Evolutionary conservation across 2,329 filamentous ascomycete genomes (phyloP).

Genomic region (Aspergillus sp.): DNA sequence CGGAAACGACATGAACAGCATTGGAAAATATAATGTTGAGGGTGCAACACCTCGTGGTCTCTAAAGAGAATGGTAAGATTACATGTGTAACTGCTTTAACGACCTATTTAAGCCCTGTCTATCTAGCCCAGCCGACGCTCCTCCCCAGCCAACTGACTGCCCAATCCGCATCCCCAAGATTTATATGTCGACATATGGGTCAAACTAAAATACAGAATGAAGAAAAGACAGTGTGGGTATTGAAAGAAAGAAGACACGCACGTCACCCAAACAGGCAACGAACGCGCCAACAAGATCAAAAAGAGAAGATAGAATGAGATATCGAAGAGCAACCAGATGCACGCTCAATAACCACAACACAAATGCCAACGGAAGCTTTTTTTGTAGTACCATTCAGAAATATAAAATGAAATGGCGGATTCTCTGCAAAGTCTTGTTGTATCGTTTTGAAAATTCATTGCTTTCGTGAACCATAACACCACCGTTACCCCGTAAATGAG

Average conservation of each 20-base stretch:
- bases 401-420: constrained; percentile 6
- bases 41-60: neutral
- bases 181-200: constrained; percentile 9
- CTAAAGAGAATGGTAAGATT: neutral
- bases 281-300: constrained; percentile 5
- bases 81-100: neutral
- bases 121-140: neutral
- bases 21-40: too few relatives aligned
- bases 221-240: neutral
- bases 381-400: constrained; percentile 20
- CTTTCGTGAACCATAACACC: constrained; percentile 39
- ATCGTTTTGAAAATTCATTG: constrained; percentile 31
- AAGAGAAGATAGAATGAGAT: constrained; percentile 14
- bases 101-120: neutral
- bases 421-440: constrained; percentile 16
- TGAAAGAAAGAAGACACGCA: constrained; percentile 6
- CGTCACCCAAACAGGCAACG: constrained; percentile 2
- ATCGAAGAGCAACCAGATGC: constrained; percentile 29
- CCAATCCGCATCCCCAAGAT: neutral
- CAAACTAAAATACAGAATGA: constrained; percentile 17
- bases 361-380: constrained; percentile 29
- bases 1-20: too few relatives aligned
- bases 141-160: neutral
- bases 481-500: constrained; percentile 23
- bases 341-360: constrained; percentile 39